Base-by-base conservation (phyloP, 164 flowering plant species). In the Nymphaea thermarum region DNA sequence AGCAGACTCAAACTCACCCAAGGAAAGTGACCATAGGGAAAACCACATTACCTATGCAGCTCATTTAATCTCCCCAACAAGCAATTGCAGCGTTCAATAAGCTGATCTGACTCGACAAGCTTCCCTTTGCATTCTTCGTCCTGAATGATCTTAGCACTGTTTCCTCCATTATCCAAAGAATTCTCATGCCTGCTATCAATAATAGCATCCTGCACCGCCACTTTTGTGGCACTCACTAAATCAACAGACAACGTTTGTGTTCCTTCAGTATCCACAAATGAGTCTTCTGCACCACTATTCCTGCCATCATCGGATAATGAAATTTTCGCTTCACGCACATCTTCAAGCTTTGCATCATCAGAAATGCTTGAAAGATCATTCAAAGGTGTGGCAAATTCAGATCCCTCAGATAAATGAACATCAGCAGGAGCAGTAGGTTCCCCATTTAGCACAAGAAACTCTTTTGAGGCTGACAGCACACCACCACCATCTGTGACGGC, bases 61-160 rank as follows among this genome's bases (percentile, higher is more conserved):
- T 82, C 73, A 66, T 78, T 82, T 75, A 94, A 65, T 74, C 77
- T 85, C 74, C 85, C 84, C 64, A 91, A 71, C 79, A 94, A 80
- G 45, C 18, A 43, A 71, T 87, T 89, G 66, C 91, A 72, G 44
- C 67, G 80, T 61, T 71, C 72, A 61, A 86, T 64, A 67, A 91
- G 83, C 67, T 57, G 69, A 62, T 80, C 71, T 68, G 86, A 72
- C 67, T 75, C 72, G 65, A 77, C 78, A 51, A 18, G 47, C 62
- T 63, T 79, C 11, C 53, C 66, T 66, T 71, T 47, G 55, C 55
- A 47, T 47, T 47, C 55, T 47, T 47, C 55, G 12, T 47, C 55
- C 12, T 47, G 55, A 47, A 47, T 47, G 7, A 47, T 3, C 55
- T 47, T 47, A 47, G 2, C 12, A 12, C 7, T 7, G 4, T 3